Evolutionary conservation across 306 rosid genomes (phyloP), one percentile per base, ranked within the genome.

Genomic region (Lathyrus oleraceus): DNA sequence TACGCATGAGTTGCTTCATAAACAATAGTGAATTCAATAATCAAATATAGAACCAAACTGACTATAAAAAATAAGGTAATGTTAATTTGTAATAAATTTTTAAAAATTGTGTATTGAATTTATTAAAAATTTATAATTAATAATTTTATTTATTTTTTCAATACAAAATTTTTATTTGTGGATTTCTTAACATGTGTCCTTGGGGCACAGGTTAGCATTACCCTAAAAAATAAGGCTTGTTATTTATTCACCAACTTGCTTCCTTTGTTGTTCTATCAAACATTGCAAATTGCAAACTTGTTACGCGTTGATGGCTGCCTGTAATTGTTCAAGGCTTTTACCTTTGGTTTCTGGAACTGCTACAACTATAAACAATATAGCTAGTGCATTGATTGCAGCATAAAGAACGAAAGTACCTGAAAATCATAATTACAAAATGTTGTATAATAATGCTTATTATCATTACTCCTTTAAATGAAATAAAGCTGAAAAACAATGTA

Each of bases 321-420:
- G 97, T 76, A 93, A 70, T 78, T 90, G 86, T 87, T 93, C 98
- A 78, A 93, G 82, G 75, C 96, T 86, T 75, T 80, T 87, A 27
- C 96, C 96, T 75, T 90, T 93, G 43, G 98, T 93, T 84, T 90
- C 96, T n/a, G 96, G 98, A 56, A 93, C 98, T 10, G 52, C 79
- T 10, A 67, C 21, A 70, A 69, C 63, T 67, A 93, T 82, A 80
- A 93, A 93, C 80, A 84, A 30, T 67, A 93, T 66, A n/a, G 85
- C 88, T 51, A 86, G 77, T 44, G 77, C 87, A 65, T 93, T 93
- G 76, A 88, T 75, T 39, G 81, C 90, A 13, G 84, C 96, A 71
- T 84, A 93, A 39, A 93, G 86, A 80, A 88, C 23, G 72, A 90
- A 88, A 65, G 96, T 93, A 69, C 98, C 94, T 90, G 91, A 43